phyloP scores from a whole-genome alignment of 2,329 filamentous ascomycete genomes.

The Xylaria sp. region DNA sequence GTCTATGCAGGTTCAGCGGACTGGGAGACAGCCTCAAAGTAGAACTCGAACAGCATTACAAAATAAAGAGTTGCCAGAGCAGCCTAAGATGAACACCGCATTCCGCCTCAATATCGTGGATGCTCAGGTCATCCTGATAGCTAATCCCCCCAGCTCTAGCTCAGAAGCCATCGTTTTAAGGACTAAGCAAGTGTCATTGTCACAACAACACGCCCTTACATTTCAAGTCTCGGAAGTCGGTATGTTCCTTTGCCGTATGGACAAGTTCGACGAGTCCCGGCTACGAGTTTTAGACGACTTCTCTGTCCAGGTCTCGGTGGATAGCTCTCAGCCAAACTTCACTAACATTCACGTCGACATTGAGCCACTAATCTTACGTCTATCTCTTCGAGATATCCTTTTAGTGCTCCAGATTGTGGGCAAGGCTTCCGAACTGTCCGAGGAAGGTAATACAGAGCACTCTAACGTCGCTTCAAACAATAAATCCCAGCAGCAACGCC shows the following conservation, averaged over 20 bases:
- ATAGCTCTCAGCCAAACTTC: constrained; percentile 65
- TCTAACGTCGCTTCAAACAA: constrained; percentile 53
- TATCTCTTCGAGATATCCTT: constrained; percentile 93
- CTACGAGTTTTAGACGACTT: constrained; percentile 97
- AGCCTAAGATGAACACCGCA: constrained; percentile 72
- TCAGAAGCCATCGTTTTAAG: constrained; percentile 96
- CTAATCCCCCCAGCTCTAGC: constrained; percentile 85
- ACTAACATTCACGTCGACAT: constrained; percentile 86
- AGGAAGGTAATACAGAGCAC: constrained; percentile 57
- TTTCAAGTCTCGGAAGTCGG: constrained; percentile 92
- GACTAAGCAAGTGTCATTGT: constrained; percentile 90
- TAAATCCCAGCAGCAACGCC: constrained; percentile 61
- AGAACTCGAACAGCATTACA: constrained; percentile 32
- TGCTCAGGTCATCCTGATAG: constrained; percentile 94
- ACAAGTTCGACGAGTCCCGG: constrained; percentile 88
- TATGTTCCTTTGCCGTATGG: constrained; percentile 99
- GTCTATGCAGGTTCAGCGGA: constrained; percentile 57
- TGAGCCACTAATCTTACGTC: constrained; percentile 85
- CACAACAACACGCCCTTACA: constrained; percentile 91
- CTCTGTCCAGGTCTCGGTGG: constrained; percentile 86
- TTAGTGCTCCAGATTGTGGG: constrained; percentile 91
- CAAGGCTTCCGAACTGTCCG: constrained; percentile 86
- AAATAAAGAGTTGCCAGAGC: constrained; percentile 35
- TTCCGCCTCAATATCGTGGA: constrained; percentile 95
- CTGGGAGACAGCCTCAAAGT: constrained; percentile 44